Evolutionary conservation across 106 monocot genomes (phyloP), one percentile per base, ranked within the genome.

Genomic region (Xerophyta viscosa): DNA sequence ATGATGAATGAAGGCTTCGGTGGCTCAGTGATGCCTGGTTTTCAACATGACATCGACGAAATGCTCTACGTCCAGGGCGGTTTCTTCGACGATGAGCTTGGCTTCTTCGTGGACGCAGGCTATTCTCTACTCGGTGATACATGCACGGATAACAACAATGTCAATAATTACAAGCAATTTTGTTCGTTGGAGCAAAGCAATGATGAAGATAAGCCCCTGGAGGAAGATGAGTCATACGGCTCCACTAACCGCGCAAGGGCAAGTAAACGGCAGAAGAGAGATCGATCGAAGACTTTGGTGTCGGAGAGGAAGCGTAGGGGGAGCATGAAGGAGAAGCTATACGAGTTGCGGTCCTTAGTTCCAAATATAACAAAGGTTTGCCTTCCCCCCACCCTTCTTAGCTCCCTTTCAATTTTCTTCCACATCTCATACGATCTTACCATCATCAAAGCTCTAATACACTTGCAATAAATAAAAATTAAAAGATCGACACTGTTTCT

Each of bases 291-390:
- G 58, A 84, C 84, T 6, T 41, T 81, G 20, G 71, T 78, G 7
- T 71, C 84, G 0, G 90, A 91, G 66, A 71, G 84, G 65, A 77
- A 62, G 63, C 31, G 81, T 27, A 67, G 90, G 36, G 64, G 75
- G 4, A 60, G 66, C 20, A 91, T 91, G 90, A 91, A 91, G 63
- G 81, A 81, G 59, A 72, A 45, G 63, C 90, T 91, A 60, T 85
- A 81, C 30, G 84, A 91, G 55, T 61, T 91, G 13, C 66, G 90
- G 2, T 61, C 90, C 0, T 27, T 91, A 28, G 90, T 91, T 57
- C 90, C 90, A 8, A 91, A 84, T 62, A 91, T 91, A 29, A 84
- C 84, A 2, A 91, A 84, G 77, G 90, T 81, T 5, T 20, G 31
- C 22, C 10, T 31, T 2, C 31, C 10, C 1, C n/a, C n/a, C n/a